Percentiles rank a stretch among this genome's conserved stretches.
phyloP scores from a whole-genome alignment of 108 stramenopile species.

The Aurantiochytrium sp. region DNA sequence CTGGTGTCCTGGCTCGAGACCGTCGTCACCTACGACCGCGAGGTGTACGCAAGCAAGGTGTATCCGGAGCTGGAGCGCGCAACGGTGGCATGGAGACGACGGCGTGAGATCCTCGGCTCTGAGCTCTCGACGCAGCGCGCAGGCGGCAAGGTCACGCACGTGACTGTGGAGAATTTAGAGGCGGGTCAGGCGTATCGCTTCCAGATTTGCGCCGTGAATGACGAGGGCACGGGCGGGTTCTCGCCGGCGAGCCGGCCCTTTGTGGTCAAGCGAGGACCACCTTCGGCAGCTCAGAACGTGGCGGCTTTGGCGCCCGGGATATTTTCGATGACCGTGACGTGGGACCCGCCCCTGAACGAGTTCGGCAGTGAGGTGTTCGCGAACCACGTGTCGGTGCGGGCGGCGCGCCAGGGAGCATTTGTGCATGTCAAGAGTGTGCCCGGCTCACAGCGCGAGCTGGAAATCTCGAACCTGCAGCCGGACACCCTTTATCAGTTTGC shows the following conservation, averaged over 20 bases:
- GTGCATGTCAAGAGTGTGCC: background rate
- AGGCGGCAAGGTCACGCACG: background rate
- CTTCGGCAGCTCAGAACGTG: background rate
- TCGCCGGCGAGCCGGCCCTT: background rate
- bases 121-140: background rate
- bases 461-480: background rate
- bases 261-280: background rate
- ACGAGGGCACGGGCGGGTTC: background rate
- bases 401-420: background rate
- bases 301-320: background rate
- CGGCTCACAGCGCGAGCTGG: no score
- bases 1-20: background rate
- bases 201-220: slow-evolving; percentile 1
- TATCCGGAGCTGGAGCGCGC: background rate
- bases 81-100: background rate
- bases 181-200: background rate
- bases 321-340: background rate
- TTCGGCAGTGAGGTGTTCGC: background rate
- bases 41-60: background rate
- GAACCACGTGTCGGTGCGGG: background rate
- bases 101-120: background rate
- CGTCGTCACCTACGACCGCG: background rate
- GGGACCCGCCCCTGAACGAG: background rate
- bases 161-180: background rate
- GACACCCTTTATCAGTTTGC: background rate